Percentiles rank a stretch among this genome's conserved stretches.
These are phyloP conservation scores for Cladobotryum protrusum DNA, from an alignment of 2,329 filamentous ascomycete genomes.

Conservation along the genomic window DNA sequence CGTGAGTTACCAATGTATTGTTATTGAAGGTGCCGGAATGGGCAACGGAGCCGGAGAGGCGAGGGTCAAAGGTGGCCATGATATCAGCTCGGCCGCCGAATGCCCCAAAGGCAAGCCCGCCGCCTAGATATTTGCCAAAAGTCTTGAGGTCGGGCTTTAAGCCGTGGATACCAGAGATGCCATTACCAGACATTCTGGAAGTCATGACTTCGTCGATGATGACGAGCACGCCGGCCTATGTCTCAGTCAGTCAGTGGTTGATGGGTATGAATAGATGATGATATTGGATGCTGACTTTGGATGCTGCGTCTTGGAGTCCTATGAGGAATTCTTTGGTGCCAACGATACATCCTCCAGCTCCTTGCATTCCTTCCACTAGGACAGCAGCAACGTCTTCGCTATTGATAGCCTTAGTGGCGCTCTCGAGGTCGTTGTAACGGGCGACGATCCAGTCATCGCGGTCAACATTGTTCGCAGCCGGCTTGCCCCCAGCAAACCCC, in stretches of 20 bases:
- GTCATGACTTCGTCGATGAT: slow-evolving; percentile 71
- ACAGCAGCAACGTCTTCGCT: slow-evolving; percentile 52
- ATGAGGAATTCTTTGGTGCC: slow-evolving; percentile 46
- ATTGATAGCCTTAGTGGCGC: slow-evolving; percentile 38
- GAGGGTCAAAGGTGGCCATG: slow-evolving; percentile 53
- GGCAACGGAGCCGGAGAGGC: slow-evolving; percentile 31
- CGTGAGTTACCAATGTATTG: slow-evolving; percentile 54
- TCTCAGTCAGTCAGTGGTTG: not conserved
- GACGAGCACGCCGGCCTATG: slow-evolving; percentile 47
- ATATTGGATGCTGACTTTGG: slow-evolving; percentile 20
- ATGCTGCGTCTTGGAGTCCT: slow-evolving; percentile 42
- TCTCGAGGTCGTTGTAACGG: slow-evolving; percentile 53
- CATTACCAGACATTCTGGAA: slow-evolving; percentile 46
- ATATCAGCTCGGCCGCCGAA: slow-evolving; percentile 56
- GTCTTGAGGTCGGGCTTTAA: slow-evolving; percentile 56
- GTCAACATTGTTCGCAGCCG: slow-evolving; percentile 42
- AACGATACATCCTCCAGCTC: slow-evolving; percentile 51
- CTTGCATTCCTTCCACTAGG: slow-evolving; percentile 61
- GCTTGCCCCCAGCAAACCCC: slow-evolving; percentile 26
- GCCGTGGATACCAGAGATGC: slow-evolving; percentile 37
- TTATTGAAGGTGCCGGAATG: slow-evolving; percentile 66
- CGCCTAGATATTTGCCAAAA: slow-evolving; percentile 61
- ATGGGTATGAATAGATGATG: not conserved
- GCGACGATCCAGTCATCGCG: slow-evolving; percentile 52
- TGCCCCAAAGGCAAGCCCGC: slow-evolving; percentile 59